Percentiles rank a stretch among this genome's conserved stretches.
Conservation (phyloP, 2,329 filamentous ascomycete genomes). For the Xylariaceae sp. region DNA sequence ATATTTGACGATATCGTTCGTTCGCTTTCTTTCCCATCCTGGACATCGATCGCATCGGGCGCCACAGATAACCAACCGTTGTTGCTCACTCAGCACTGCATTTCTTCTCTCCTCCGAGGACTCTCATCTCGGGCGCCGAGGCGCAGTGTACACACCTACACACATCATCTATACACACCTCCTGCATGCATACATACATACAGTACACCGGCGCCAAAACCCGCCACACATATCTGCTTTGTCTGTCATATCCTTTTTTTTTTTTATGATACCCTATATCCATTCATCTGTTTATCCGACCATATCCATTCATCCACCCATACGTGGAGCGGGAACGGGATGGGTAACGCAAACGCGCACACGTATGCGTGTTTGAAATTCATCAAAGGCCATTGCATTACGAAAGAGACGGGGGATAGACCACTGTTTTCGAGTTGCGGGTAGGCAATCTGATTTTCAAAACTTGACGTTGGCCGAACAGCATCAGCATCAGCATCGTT, state of each 20-base stretch:
- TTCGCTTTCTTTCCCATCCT: neutral
- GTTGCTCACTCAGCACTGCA: neutral
- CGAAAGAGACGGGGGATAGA: too few relatives aligned
- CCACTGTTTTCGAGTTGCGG: too few relatives aligned
- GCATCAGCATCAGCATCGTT: too few relatives aligned
- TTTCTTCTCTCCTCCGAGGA: neutral
- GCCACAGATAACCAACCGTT: neutral
- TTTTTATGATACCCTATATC: neutral
- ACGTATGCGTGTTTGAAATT: neutral
- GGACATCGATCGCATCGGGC: neutral
- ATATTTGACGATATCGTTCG: neutral
- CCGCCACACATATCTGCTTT: neutral
- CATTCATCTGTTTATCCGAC: neutral
- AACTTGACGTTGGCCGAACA: too few relatives aligned
- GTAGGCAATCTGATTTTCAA: neutral
- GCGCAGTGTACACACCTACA: neutral
- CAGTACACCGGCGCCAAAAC: neutral
- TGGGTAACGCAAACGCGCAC: too few relatives aligned
- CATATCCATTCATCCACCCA: neutral
- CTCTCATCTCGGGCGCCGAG: neutral
- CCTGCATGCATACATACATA: neutral
- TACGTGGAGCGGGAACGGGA: too few relatives aligned
- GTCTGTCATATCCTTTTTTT: neutral
- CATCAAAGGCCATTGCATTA: too few relatives aligned
- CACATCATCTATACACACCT: neutral